Evolutionary conservation across 1,284 basidiomycete genomes (phyloP).

Genomic region (Retiboletus fuscus): DNA sequence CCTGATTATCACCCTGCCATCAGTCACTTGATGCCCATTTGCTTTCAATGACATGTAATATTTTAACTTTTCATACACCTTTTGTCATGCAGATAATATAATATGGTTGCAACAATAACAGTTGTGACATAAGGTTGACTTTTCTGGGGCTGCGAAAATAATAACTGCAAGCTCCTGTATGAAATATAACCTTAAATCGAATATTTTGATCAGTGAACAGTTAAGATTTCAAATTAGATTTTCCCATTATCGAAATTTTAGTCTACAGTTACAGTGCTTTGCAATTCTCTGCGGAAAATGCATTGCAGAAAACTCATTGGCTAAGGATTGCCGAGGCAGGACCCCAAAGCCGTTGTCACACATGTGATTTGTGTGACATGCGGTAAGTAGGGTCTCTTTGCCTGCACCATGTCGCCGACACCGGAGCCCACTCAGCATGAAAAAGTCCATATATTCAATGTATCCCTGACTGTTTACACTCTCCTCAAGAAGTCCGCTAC

Average conservation of each 20-base stretch:
- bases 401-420: not conserved
- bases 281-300: not conserved
- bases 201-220: not conserved
- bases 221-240: not conserved
- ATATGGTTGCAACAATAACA: slow-evolving; percentile 1
- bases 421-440: not conserved
- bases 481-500: slow-evolving; percentile 6
- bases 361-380: not conserved
- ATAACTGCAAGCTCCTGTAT: not conserved
- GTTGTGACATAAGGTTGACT: not conserved
- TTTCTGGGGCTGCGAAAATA: not conserved
- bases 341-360: not conserved
- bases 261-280: not conserved
- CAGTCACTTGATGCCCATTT: not conserved
- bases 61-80: not conserved
- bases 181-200: not conserved
- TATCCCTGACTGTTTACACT: slow-evolving; percentile 4
- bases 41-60: not conserved
- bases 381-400: not conserved
- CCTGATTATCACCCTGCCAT: not conserved
- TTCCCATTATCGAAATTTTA: not conserved
- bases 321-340: not conserved
- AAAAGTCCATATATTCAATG: slow-evolving; percentile 7
- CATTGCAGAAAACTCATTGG: not conserved
- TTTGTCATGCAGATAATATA: not conserved